Base-by-base conservation (phyloP, 306 rosid species). In the Parietaria judaica region DNA sequence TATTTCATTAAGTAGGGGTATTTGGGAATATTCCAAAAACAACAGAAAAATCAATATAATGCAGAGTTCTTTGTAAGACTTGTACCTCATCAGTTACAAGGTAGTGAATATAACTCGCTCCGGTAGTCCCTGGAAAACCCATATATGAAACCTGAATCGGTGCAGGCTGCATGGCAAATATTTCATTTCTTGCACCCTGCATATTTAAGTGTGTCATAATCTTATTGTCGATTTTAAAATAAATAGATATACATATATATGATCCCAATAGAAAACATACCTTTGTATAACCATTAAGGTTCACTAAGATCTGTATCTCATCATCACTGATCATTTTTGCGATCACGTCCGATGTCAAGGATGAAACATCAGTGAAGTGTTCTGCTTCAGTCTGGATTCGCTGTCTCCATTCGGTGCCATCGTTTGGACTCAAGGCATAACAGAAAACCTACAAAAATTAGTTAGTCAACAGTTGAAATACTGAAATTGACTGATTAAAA, bases 101-200 rank as follows among this genome's bases (percentile, higher is more conserved):
- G 70, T 91, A 91, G 64, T 91, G 87, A 58, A 91, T 87, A 75
- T 87, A 91, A 71, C 63, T 70, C 51, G 99, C 99, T 51, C 99
- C 99, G 0, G 99, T 94, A 55, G 97, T 94, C 59, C 99, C 99
- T 49, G 99, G 99, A 76, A 94, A 94, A 12, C 99, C 99, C 99
- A 94, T 94, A 60, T 94, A 94, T 67, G 99, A 94, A 71, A 94
- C 96, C 80, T 94, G 99, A 76, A 94, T 75, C 13, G 99, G 99
- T 58, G 99, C 95, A 70, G 99, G 97, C 77, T 86, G 92, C 76
- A 80, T 82, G 51, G 96, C 87, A 78, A 91, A 91, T 76, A 91
- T 87, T 74, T 91, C 97, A 80, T 91, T 91, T 68, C 97, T 74
- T 11, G 97, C 97, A 74, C 97, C 97, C 97, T 91, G 76, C 35